Evolutionary conservation across 169 alveolate species (phyloP).

Genomic region (Babesia divergens): DNA sequence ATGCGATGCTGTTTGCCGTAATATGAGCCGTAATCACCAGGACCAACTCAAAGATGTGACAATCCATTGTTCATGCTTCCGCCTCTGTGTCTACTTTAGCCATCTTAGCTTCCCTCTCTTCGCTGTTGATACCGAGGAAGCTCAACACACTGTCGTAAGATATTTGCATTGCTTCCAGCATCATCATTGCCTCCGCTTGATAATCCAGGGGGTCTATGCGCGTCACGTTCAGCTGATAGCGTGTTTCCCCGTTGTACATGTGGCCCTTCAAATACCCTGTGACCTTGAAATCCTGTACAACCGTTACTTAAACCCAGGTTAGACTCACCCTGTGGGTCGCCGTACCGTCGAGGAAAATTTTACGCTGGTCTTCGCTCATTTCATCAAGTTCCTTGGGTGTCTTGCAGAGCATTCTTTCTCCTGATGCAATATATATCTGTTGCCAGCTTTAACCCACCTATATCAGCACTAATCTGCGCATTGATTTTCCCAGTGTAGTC

Average conservation of each 20-base stretch:
- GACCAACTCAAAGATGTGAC: too few species aligned
- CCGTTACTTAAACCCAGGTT: neutral
- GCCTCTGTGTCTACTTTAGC: neutral
- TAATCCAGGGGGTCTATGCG: slow-evolving; percentile 39
- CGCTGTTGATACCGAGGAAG: slow-evolving; percentile 17
- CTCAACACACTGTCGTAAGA: slow-evolving; percentile 39
- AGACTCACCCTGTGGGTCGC: slow-evolving; percentile 58
- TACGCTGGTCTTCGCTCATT: slow-evolving; percentile 58
- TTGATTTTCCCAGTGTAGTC: slow-evolving; percentile 60
- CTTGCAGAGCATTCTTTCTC: slow-evolving; percentile 49
- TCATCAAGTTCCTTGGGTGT: slow-evolving; percentile 63
- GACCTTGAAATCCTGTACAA: slow-evolving; percentile 18
- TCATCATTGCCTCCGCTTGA: slow-evolving; percentile 16
- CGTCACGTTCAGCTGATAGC: slow-evolving; percentile 14
- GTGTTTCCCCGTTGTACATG: slow-evolving; percentile 50
- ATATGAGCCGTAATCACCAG: too few species aligned
- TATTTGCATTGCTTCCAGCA: slow-evolving; percentile 48
- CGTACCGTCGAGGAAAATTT: slow-evolving; percentile 57
- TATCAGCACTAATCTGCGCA: slow-evolving; percentile 42
- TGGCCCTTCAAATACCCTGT: slow-evolving; percentile 17
- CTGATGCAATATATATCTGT: neutral
- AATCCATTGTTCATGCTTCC: neutral
- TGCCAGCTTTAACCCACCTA: slow-evolving; percentile 9
- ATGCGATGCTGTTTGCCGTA: too few species aligned
- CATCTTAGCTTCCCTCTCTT: slow-evolving; percentile 23